Base-by-base conservation (phyloP, 371 early-diverging fungal species). In the Mortierella sp. region DNA sequence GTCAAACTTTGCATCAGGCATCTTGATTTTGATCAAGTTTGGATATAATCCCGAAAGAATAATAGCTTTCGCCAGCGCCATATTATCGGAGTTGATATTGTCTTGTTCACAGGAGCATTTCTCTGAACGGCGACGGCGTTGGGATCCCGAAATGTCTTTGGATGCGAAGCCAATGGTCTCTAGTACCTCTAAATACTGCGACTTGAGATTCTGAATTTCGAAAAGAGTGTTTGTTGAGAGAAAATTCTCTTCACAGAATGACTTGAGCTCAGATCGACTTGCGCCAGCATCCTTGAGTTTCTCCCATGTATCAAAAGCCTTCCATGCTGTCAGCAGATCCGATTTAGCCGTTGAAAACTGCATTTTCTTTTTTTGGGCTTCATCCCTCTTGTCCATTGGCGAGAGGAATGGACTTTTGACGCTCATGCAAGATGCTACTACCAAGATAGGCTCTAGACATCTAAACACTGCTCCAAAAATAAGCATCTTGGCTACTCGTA, bases 401-500 rank as follows among this genome's bases (percentile, higher is more conserved):
- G 88, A 85, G 6, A 89, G 80, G 75, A 93, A 94, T 0, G 93
- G 93, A 42, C 87, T 89, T 71, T 92, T 93, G 35, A 89, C 82
- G 9, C 89, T 89, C 90, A 95, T 89, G 58, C 87, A 89, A 0
- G 97, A 93, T 0, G 95, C 96, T 23, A 96, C 88, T 0, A 95
- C 95, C 29, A 96, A 72, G 1, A 93, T 86, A 1, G 93, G 90
- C 54, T 95, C 96, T 15, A 96, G 82, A 63, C 96, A 96, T 26
- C 89, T 83, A 74, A 95, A 93, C 2, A 96, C 90, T 9, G 93
- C 86, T 1, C 95, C 95, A 74, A 89, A 90, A 43, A 98, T 75
- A 26, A 98, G 83, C 84, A 97, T 89, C 82, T 96, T 98, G 72
- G 96, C 96, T 28, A 96, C 89, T 57, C 91, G 86, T 19, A 97